Percentiles rank a stretch among this genome's conserved stretches.
These are phyloP conservation scores for Colletotrichum brevisporum DNA, from an alignment of 2,329 filamentous ascomycete genomes.

Conservation along the genomic window DNA sequence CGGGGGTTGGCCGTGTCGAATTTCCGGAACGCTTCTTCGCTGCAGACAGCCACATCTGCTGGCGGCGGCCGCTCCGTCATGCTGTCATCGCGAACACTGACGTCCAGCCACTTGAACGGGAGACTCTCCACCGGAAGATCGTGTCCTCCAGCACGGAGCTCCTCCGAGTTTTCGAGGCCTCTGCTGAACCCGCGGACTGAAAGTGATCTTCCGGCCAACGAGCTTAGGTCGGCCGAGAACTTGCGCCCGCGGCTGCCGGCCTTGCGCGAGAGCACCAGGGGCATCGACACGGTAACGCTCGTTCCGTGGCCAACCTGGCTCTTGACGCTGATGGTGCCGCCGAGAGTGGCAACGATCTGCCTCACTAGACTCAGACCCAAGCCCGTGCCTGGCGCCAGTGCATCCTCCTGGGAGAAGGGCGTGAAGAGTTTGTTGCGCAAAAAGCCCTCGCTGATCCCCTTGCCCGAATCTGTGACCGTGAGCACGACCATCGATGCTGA, in stretches of 20 bases:
- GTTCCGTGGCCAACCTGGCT: slow-evolving; percentile 67
- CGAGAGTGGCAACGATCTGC: slow-evolving; percentile 68
- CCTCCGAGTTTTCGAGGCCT: slow-evolving; percentile 43
- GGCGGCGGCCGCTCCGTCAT: slow-evolving; percentile 6
- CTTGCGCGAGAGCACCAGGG: slow-evolving; percentile 47
- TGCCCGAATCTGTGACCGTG: slow-evolving; percentile 72
- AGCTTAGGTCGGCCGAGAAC: slow-evolving; percentile 34
- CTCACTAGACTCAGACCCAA: slow-evolving; percentile 74
- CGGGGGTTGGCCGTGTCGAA: slow-evolving; percentile 36
- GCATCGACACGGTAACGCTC: slow-evolving; percentile 62
- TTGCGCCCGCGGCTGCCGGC: slow-evolving; percentile 13
- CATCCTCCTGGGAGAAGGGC: slow-evolving; percentile 73
- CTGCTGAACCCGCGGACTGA: slow-evolving; percentile 36
- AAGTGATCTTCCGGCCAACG: slow-evolving; percentile 10
- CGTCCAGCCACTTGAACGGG: slow-evolving; percentile 51
- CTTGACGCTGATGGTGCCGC: slow-evolving; percentile 69
- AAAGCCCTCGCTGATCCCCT: slow-evolving; percentile 73
- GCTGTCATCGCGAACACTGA: slow-evolving; percentile 44
- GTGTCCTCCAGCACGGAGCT: slow-evolving; percentile 43
- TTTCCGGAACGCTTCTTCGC: slow-evolving; percentile 45
- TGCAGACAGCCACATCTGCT: slow-evolving; percentile 47
- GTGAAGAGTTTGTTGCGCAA: slow-evolving; percentile 70
- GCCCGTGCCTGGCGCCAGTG: slow-evolving; percentile 69
- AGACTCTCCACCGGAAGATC: slow-evolving; percentile 42
- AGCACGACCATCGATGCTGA: slow-evolving; percentile 48